These are phyloP conservation scores for Globisporangium emineosum DNA, from an alignment of 352 stramenopile genomes.

Conservation along the genomic window DNA sequence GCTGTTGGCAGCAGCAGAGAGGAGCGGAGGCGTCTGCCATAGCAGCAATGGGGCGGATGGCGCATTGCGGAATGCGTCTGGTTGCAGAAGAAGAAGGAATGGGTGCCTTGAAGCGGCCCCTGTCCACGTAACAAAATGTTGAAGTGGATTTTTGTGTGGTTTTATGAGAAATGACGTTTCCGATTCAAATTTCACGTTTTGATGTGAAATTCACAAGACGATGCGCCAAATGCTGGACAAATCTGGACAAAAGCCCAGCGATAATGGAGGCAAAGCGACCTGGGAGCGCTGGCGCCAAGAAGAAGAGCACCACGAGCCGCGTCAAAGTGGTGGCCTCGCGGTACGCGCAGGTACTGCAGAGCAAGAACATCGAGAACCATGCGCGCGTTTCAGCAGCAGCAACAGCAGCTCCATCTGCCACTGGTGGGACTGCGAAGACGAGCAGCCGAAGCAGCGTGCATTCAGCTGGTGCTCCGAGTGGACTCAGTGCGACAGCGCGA, in stretches of 20 bases:
- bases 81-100: not conserved
- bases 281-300: constrained; percentile 11
- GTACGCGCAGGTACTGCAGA: constrained; percentile 53
- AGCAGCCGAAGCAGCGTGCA: not conserved
- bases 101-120: not conserved
- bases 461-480: not conserved
- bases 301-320: constrained; percentile 11
- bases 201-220: too few relatives aligned
- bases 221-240: not conserved
- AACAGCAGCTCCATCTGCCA: not conserved
- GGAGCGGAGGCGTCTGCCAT: too few relatives aligned
- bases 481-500: not conserved
- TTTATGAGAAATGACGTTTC: not conserved
- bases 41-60: not conserved
- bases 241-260: not conserved
- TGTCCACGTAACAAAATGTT: constrained; percentile 1
- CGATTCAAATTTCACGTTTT: not conserved
- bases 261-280: constrained; percentile 6
- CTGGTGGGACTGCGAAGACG: not conserved
- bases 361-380: constrained; percentile 32
- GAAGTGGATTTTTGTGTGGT: not conserved
- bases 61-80: too few relatives aligned
- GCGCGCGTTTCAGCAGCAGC: not conserved
- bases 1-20: not conserved
- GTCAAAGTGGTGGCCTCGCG: constrained; percentile 58